phyloP scores from a whole-genome alignment of 2,329 filamentous ascomycete species.

The Phialemoniopsis sp. region DNA sequence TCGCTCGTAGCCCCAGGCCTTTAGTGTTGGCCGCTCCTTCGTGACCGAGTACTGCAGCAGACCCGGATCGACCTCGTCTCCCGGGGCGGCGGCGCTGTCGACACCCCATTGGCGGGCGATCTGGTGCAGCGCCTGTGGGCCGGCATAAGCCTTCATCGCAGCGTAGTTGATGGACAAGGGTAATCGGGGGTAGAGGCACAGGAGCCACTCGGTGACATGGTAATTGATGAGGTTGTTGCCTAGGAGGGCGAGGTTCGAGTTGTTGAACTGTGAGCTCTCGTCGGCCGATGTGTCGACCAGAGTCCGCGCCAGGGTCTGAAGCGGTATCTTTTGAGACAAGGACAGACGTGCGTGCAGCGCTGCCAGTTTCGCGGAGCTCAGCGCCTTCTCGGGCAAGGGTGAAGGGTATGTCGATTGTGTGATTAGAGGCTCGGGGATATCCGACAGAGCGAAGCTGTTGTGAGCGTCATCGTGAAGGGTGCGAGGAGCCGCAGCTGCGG shows the following conservation, averaged over 20 bases:
- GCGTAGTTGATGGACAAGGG: slow-evolving; percentile 86
- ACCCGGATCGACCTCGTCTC: slow-evolving; percentile 87
- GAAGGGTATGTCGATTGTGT: slow-evolving; percentile 52
- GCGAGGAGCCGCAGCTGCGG: neutral
- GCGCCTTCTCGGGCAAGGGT: slow-evolving; percentile 63
- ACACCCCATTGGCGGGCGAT: slow-evolving; percentile 88
- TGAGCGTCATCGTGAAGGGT: no score
- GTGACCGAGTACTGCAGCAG: slow-evolving; percentile 72
- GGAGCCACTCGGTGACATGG: slow-evolving; percentile 82
- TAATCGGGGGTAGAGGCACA: slow-evolving; percentile 86
- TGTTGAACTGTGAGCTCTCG: slow-evolving; percentile 77
- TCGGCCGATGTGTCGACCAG: slow-evolving; percentile 87
- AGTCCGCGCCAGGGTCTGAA: slow-evolving; percentile 80
- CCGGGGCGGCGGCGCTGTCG: slow-evolving; percentile 80
- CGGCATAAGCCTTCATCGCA: slow-evolving; percentile 79
- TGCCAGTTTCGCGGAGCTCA: slow-evolving; percentile 79
- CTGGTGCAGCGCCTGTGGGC: slow-evolving; percentile 66
- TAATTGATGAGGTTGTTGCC: slow-evolving; percentile 82
- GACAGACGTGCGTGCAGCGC: slow-evolving; percentile 87
- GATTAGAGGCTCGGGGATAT: slow-evolving; percentile 22
- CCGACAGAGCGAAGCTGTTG: slow-evolving; percentile 12
- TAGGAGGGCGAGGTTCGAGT: slow-evolving; percentile 74
- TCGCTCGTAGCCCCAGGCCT: slow-evolving; percentile 47
- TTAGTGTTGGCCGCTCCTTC: slow-evolving; percentile 37
- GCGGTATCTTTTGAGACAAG: slow-evolving; percentile 75